Conservation (phyloP, 305 asterid species). For the Fraxinus sp. region DNA sequence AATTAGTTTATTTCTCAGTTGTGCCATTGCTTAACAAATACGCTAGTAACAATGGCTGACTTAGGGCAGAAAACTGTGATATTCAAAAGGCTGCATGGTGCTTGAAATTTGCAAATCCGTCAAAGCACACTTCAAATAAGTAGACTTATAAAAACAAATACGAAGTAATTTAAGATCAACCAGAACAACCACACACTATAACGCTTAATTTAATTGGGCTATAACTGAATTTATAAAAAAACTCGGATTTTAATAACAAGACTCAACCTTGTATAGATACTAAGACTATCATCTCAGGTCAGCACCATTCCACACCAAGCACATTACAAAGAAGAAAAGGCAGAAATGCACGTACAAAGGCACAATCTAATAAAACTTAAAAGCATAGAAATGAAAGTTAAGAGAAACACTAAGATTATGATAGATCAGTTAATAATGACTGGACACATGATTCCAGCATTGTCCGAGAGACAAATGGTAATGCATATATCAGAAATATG, state of each 20-base stretch:
- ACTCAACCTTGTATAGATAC: not conserved
- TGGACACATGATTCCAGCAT: not conserved
- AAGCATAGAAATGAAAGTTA: not conserved
- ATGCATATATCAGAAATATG: not conserved
- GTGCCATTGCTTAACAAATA: not conserved
- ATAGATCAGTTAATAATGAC: not conserved
- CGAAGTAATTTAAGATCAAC: not conserved
- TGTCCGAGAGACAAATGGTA: not conserved
- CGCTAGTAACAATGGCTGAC: not conserved
- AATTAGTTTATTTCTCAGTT: not conserved
- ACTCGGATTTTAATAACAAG: not conserved
- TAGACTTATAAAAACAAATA: not conserved
- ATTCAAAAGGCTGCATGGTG: not conserved
- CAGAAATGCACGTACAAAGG: not conserved
- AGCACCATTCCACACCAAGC: not conserved
- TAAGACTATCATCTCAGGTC: not conserved
- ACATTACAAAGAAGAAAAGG: not conserved
- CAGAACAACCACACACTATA: not conserved
- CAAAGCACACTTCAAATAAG: slow-evolving; percentile 4
- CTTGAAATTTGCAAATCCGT: not conserved
- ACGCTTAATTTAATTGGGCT: not conserved
- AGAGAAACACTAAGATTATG: not conserved
- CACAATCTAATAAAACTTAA: not conserved
- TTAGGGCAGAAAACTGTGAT: not conserved
- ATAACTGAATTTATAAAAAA: not conserved